Evolutionary conservation across 2,329 filamentous ascomycete species (phyloP), one percentile per base, ranked within the genome.

Genomic region (Fusarium guadeloupense): DNA sequence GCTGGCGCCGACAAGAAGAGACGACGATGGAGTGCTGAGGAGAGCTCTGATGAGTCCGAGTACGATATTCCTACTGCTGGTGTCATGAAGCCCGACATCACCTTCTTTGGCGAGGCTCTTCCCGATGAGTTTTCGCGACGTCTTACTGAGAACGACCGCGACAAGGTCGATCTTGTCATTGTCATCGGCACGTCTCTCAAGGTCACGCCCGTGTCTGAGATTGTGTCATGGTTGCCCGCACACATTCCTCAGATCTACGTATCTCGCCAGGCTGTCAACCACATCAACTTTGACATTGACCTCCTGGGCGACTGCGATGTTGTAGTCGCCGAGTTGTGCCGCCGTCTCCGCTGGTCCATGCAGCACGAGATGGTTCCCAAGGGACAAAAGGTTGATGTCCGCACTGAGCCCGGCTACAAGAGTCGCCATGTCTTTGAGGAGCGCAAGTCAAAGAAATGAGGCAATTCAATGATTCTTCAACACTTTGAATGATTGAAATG

Each of bases 61-160:
- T 82, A 79, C 62, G 76, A 79, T 59, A 85, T 90, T 33, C 86
- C 87, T 3, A 81, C 83, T 41, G 85, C 87, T 3, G 92, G 91
- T 52, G 87, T 96, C 72, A 96, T 96, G 92, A 97, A 91, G 82
- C 95, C 95, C 9, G 94, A 98, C 78, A 98, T 99, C 72, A 98
- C 92, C 40, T 98, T 99, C 80, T 98, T 98, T 71, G 94, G 94
- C 67, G 95, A 99, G 78, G 84, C 88, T 44, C 87, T 99, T 1
- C 93, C 94, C 0, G 87, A 91, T 67, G 85, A 87, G 66, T 99
- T 99, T 76, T 90, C 90, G 53, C 81, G 86, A 43, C 89, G 93
- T 8, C 84, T 98, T 13, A 87, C 91, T n/a, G 83, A 91, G 57
- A 85, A 92, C 67, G 95, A 99, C 75, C 87, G 87, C 55, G 86